Evolutionary conservation across 2,329 filamentous ascomycete genomes (phyloP), one percentile per base, ranked within the genome.

Genomic region (Fusarium clavum): DNA sequence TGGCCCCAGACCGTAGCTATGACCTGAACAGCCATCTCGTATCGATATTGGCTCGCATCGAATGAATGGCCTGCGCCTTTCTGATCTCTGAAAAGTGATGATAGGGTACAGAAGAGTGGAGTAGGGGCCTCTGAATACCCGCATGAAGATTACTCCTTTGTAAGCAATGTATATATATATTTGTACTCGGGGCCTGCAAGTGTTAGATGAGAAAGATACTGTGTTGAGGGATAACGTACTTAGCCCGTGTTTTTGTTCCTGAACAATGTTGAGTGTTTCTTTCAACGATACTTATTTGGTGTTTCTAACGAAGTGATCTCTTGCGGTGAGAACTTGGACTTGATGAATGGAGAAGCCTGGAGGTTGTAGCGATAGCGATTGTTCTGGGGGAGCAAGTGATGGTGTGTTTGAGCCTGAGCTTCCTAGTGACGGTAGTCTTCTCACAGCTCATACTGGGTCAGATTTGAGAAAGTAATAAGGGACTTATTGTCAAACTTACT

Each of bases 281-380:
- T 38, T 1, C 18, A 4, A 18, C 34, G 3, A 38, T 7, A n/a
- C 1, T n/a, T 11, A 0, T 3, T 34, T 34, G 16, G 8, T 34
- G 32, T 18, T 34, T 9, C 32, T 11, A 18, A 34, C 1, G 16
- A 34, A 18, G 32, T 11, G 32, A 4, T 10, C 9, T 10, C 5
- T 34, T 34, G 32, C 9, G 3, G 34, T 38, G 10, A 38, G 34
- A 38, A 38, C 34, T 38, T 38, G 10, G 3, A 10, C 18, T 38
- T n/a, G 10, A 7, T 38, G 18, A 12, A 38, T n/a, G 34, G 18
- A 38, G 18, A 38, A 4, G 34, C 34, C 18, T 38, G 18, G 11
- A 38, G 34, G 16, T 10, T 9, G 34, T 11, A 11, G 9, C 5
- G 34, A n/a, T 38, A 6, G 16, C 34, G 16, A 6, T 6, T 18